Evolutionary conservation across 139 green algal genomes (phyloP).

Genomic region (Asterochloris erici): DNA sequence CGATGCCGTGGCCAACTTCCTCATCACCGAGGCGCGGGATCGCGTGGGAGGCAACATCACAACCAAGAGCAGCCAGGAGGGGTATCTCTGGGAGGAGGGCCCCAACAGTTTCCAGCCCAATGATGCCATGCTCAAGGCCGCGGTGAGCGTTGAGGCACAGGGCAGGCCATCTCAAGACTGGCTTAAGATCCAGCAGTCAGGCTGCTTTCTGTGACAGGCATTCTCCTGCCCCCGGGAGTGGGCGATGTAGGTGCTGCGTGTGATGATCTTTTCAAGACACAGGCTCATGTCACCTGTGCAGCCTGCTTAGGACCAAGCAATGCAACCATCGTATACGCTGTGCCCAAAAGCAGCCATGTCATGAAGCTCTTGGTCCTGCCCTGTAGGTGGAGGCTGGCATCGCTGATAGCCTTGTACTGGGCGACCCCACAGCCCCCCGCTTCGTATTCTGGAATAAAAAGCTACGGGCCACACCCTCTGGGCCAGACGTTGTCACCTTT

Average conservation of each 20-base stretch:
- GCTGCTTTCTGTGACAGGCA: too few relatives aligned
- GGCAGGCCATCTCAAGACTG: neutral
- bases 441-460: conserved; percentile 95
- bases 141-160: conserved; percentile 43
- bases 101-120: conserved; percentile 98
- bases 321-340: too few relatives aligned
- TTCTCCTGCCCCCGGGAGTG: too few relatives aligned
- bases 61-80: conserved; percentile 58
- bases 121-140: conserved; percentile 89
- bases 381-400: conserved; percentile 79
- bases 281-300: too few relatives aligned
- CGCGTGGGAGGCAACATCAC: conserved; percentile 99
- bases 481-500: conserved; percentile 85
- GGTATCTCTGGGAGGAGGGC: conserved; percentile 98
- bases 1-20: conserved; percentile 37
- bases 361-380: too few relatives aligned
- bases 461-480: conserved; percentile 82
- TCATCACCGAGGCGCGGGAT: conserved; percentile 94
- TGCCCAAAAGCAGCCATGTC: too few relatives aligned
- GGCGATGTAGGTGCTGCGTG: too few relatives aligned
- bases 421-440: conserved; percentile 86
- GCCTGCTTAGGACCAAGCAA: too few relatives aligned
- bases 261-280: neutral
- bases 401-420: conserved; percentile 86
- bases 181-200: neutral